Conservation (phyloP, 495 filamentous ascomycete genomes). For the Podospora bellae-mahoneyi region DNA sequence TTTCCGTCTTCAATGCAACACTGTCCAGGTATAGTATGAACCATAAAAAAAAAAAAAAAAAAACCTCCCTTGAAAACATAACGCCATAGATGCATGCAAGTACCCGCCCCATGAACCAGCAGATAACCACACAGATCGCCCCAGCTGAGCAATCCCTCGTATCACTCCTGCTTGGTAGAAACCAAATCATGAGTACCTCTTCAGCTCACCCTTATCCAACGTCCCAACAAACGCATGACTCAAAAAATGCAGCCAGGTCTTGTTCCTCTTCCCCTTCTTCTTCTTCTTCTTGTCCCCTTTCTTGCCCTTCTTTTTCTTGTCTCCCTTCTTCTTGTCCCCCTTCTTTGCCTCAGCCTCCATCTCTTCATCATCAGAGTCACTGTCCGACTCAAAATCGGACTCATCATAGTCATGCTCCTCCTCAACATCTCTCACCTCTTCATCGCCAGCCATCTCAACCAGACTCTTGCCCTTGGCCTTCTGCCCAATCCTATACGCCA, state of each 20-base stretch:
- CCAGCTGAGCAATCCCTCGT: neutral
- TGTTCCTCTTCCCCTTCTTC: conserved; percentile 4
- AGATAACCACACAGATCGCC: neutral
- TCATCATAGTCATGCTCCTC: neutral
- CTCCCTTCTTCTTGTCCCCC: conserved; percentile 10
- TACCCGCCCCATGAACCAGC: neutral
- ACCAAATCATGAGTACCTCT: conserved; percentile 31
- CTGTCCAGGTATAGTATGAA: neutral
- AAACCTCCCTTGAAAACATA: neutral
- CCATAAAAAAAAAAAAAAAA: too few relatives aligned
- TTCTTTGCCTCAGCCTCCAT: conserved; percentile 14
- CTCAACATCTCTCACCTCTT: conserved; percentile 7
- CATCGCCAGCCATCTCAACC: conserved; percentile 18
- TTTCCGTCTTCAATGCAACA: neutral
- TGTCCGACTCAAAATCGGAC: conserved; percentile 11
- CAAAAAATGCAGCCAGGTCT: conserved; percentile 50
- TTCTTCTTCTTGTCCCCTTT: conserved; percentile 1
- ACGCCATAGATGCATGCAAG: neutral
- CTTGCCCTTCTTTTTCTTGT: conserved; percentile 5
- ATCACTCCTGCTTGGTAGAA: neutral
- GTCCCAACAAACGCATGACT: conserved; percentile 76
- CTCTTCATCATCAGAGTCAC: conserved; percentile 22
- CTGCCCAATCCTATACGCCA: conserved; percentile 75
- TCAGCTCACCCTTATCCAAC: conserved; percentile 57
- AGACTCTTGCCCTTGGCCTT: conserved; percentile 24